Base-by-base conservation (phyloP, 768 basidiomycete genomes). In the Naematelia encephala region DNA sequence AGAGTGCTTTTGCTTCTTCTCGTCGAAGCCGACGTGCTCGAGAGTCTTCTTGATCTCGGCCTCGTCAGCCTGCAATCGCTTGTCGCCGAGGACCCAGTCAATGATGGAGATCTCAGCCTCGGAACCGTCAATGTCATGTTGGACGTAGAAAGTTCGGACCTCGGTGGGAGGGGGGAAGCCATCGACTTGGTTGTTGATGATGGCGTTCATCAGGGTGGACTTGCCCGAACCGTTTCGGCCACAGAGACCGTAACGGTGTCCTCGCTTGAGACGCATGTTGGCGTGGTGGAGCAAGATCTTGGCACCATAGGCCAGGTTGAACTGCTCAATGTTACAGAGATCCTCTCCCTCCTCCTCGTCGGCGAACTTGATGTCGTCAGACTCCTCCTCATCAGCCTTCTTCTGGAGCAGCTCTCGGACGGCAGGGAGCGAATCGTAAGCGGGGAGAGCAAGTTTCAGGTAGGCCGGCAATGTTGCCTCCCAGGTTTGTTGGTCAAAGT, bases 221-320 rank as follows among this genome's bases (percentile, higher is more conserved):
- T 97, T 97, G 71, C 93, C 93, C 74, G 92, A 92, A 85, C 93
- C 93, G 80, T 97, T 97, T 82, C 92, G 90, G 78, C 93, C 93
- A 78, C 91, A 94, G 29, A 97, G 87, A 84, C 93, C 93, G 79
- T 97, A 97, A 77, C 93, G 91, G 82, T 96, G 90, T 56, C 92
- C 93, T 80, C 93, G 91, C 84, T 94, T 96, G 78, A 97, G 89
- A 78, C 93, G 91, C 78, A 97, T 89, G 64, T 83, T 87, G 59
- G 93, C 93, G 43, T 91, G 96, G 82, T 97, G 96, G 76, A 97
- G 86, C 76, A 97, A 80, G 72, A 97, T 96, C 84, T 96, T 96
- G 75, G 93, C 93, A 87, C 93, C 93, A 78, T 97, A 97, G 53
- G 93, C 93, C 54, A 97, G 85, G 55, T 93, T 96, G 85, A 97